A percentile compares a stretch with the other conserved stretches of the same genome.
These are phyloP conservation scores for Ceratobasidium sp. DNA, from an alignment of 1,284 basidiomycete species.

Conservation along the genomic window DNA sequence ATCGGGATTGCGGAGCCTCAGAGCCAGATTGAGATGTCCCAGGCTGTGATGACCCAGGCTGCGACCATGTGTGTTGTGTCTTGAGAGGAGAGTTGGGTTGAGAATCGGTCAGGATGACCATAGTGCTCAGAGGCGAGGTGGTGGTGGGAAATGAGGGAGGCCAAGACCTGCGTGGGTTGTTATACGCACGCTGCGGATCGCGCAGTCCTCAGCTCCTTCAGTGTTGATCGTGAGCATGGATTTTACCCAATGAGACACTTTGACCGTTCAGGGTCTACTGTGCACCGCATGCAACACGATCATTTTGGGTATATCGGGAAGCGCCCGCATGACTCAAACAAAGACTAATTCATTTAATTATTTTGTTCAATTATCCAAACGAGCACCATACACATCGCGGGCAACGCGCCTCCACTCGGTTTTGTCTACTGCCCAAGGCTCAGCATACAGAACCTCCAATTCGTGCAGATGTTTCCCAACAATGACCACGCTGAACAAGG, in stretches of 20 bases:
- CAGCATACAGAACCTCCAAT: constrained; percentile 92
- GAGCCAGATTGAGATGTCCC: constrained; percentile 23
- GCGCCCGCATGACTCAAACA: neutral
- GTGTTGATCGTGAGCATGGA: constrained; percentile 15
- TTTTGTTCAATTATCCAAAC: constrained; percentile 21
- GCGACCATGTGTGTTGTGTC: constrained; percentile 10
- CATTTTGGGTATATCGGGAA: too few relatives aligned
- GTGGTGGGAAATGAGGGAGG: constrained; percentile 17
- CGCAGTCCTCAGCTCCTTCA: constrained; percentile 27
- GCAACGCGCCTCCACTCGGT: constrained; percentile 70
- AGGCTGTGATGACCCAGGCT: constrained; percentile 31
- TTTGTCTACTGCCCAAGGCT: constrained; percentile 76
- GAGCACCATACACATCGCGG: constrained; percentile 63
- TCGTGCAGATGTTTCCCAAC: constrained; percentile 94
- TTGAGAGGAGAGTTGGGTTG: constrained; percentile 36
- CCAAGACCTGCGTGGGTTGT: neutral
- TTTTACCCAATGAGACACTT: constrained; percentile 7
- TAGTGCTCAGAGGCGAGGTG: constrained; percentile 9
- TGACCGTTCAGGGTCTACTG: constrained; percentile 10
- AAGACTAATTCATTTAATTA: neutral
- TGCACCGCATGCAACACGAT: constrained; percentile 22
- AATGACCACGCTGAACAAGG: constrained; percentile 92
- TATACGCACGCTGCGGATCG: constrained; percentile 43
- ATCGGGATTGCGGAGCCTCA: constrained; percentile 2
- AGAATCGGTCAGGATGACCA: constrained; percentile 41